Evolutionary conservation across 306 rosid genomes (phyloP).

Genomic region (Datisca glomerata): DNA sequence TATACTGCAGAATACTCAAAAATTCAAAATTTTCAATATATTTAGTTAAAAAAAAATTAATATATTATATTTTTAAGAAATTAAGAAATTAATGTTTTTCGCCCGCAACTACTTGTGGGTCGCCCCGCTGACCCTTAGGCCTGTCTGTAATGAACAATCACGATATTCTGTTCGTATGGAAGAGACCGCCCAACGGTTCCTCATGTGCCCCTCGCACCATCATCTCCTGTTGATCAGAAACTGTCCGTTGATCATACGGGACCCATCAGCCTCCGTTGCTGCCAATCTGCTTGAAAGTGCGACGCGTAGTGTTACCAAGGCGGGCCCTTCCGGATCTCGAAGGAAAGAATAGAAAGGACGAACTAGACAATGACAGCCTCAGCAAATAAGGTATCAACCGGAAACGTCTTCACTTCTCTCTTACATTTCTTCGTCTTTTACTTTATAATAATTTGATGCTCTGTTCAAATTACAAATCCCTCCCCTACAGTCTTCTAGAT

Average conservation of each 20-base stretch:
- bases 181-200: neutral
- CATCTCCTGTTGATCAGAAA: neutral
- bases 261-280: no score
- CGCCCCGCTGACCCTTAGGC: no score
- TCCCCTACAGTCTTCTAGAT: constrained; percentile 35
- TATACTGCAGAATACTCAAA: no score
- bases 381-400: neutral
- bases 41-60: no score
- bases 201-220: neutral
- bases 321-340: constrained; percentile 7
- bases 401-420: constrained; percentile 19
- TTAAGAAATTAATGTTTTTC: no score
- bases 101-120: no score
- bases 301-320: neutral
- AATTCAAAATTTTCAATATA: no score
- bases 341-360: neutral
- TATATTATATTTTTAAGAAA: no score
- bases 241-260: no score
- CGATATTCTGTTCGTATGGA: no score
- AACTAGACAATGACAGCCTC: neutral
- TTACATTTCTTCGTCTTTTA: neutral
- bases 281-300: no score
- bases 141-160: no score
- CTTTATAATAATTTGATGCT: neutral
- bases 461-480: neutral